Evolutionary conservation across 257 asterid genomes (phyloP).

Genomic region (Petunia secreta): DNA sequence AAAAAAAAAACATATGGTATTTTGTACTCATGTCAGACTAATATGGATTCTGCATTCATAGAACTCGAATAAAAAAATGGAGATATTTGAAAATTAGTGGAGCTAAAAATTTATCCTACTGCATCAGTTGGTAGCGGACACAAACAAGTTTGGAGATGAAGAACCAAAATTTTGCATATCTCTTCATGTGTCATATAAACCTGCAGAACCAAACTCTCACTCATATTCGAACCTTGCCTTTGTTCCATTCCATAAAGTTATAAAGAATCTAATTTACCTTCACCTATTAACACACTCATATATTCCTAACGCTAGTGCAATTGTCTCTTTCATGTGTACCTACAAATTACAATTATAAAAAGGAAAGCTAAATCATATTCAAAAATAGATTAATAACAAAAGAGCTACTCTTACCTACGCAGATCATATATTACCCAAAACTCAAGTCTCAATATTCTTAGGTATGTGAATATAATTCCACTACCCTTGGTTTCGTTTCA

Average conservation of each 20-base stretch:
- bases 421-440: not conserved
- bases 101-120: too few relatives aligned
- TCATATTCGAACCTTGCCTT: not conserved
- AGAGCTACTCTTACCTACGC: not conserved
- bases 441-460: not conserved
- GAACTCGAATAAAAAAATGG: too few relatives aligned
- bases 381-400: not conserved
- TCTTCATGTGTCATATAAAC: not conserved
- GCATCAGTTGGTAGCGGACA: too few relatives aligned
- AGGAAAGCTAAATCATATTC: not conserved
- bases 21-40: too few relatives aligned
- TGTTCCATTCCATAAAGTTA: not conserved
- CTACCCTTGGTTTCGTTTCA: not conserved
- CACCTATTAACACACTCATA: not conserved
- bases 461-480: not conserved
- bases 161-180: not conserved
- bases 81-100: too few relatives aligned
- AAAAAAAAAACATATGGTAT: too few relatives aligned
- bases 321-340: not conserved
- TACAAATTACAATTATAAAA: not conserved
- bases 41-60: too few relatives aligned
- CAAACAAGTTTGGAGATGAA: not conserved
- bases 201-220: not conserved
- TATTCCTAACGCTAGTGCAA: too few relatives aligned
- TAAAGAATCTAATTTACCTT: not conserved